phyloP scores from a whole-genome alignment of 208 protist genomes.

The Wallacemonas collosoma region DNA sequence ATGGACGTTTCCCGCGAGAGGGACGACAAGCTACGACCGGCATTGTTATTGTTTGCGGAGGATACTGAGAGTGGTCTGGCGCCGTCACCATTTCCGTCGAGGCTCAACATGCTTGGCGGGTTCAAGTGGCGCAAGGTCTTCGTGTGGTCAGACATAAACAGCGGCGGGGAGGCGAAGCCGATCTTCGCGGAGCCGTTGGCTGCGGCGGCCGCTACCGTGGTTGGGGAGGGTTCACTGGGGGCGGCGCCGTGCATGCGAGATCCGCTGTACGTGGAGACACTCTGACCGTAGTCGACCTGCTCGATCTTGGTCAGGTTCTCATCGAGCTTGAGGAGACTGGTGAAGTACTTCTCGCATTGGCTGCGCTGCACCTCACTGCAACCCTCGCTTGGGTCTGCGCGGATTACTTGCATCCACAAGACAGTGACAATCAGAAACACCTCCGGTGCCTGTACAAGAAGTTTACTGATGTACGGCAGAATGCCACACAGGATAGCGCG shows the following conservation, averaged over 20 bases:
- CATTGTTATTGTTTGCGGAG: not conserved
- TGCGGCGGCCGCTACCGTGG: not conserved
- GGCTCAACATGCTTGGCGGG: slow-evolving; percentile 24
- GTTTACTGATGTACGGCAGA: slow-evolving; percentile 97
- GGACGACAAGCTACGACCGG: slow-evolving; percentile 1
- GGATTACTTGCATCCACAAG: slow-evolving; percentile 88
- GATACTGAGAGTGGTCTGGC: slow-evolving; percentile 2
- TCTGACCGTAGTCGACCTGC: slow-evolving; percentile 68
- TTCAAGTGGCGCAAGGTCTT: slow-evolving; percentile 12
- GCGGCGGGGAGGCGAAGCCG: slow-evolving; percentile 7
- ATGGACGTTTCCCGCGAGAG: not conserved
- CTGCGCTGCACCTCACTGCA: slow-evolving; percentile 63
- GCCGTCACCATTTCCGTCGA: slow-evolving; percentile 20
- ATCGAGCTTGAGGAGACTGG: slow-evolving; percentile 63
- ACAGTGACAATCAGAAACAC: slow-evolving; percentile 77
- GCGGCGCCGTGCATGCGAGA: slow-evolving; percentile 9
- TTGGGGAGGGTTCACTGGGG: slow-evolving; percentile 28
- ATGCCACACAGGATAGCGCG: slow-evolving; percentile 96
- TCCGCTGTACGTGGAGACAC: slow-evolving; percentile 19
- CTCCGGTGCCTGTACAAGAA: slow-evolving; percentile 89
- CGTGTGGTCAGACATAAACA: slow-evolving; percentile 9
- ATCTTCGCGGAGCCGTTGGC: not conserved
- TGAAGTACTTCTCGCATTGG: slow-evolving; percentile 72
- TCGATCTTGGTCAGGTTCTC: slow-evolving; percentile 89
- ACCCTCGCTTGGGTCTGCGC: slow-evolving; percentile 51